Percentiles rank a stretch among this genome's conserved stretches.
Conservation (phyloP, 139 green algal species). For the Eudorina sp. region DNA sequence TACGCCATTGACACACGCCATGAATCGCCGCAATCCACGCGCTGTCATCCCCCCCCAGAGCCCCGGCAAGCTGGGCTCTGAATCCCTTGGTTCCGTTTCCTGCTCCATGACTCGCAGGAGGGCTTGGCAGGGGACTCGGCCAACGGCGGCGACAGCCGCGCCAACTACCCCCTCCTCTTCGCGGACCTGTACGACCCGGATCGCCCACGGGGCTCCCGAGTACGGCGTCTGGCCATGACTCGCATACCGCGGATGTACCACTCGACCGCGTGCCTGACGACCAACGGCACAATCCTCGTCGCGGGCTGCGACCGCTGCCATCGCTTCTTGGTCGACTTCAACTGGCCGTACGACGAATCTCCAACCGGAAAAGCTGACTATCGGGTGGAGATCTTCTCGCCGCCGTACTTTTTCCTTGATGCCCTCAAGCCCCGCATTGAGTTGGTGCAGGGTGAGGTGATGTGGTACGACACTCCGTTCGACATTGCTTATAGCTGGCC, state of each 20-base stretch:
- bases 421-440: constrained; percentile 5
- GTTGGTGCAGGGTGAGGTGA: not conserved
- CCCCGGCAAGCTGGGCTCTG: not conserved
- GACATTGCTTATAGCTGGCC: not conserved
- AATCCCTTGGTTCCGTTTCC: too few species aligned
- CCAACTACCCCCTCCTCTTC: constrained; percentile 50
- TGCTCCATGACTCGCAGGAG: too few species aligned
- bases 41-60: not conserved
- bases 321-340: not conserved
- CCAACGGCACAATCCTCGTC: constrained; percentile 56
- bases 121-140: constrained; percentile 19
- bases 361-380: constrained; percentile 51
- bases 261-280: constrained; percentile 56
- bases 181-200: constrained; percentile 53
- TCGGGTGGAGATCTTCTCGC: constrained; percentile 59
- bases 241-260: constrained; percentile 55
- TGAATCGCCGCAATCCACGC: too few species aligned
- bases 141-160: constrained; percentile 38
- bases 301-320: constrained; percentile 49
- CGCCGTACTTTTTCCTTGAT: constrained; percentile 41
- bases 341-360: not conserved
- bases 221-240: constrained; percentile 3
- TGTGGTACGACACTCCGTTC: constrained; percentile 10
- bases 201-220: not conserved
- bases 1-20: too few species aligned